Percentiles rank a stretch among this genome's conserved stretches.
phyloP scores from a whole-genome alignment of 2,329 filamentous ascomycete species.

The Bimuria novae-zelandiae region DNA sequence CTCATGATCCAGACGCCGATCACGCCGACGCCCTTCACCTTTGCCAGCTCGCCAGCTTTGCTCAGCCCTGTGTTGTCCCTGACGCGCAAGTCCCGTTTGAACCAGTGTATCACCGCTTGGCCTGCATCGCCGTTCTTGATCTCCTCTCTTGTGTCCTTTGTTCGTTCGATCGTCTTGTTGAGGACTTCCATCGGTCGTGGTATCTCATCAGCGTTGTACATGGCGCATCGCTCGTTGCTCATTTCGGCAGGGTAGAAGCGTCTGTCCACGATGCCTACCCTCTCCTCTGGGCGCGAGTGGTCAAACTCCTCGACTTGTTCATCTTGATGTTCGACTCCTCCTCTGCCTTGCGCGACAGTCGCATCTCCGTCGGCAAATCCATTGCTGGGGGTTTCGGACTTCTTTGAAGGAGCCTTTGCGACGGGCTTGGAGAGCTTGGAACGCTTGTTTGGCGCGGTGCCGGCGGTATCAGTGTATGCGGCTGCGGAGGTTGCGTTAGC shows the following conservation, averaged over 20 bases:
- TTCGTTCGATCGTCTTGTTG: conserved; percentile 64
- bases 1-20: conserved; percentile 79
- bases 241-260: conserved; percentile 87
- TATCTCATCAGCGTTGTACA: conserved; percentile 72
- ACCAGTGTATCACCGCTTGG: conserved; percentile 82
- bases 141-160: conserved; percentile 57
- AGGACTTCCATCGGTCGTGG: conserved; percentile 75
- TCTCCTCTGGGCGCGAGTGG: conserved; percentile 45
- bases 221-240: conserved; percentile 74
- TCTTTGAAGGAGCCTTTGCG: conserved; percentile 28
- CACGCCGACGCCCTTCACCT: conserved; percentile 69
- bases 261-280: conserved; percentile 49
- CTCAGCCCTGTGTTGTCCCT: conserved; percentile 74
- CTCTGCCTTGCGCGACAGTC: conserved; percentile 21
- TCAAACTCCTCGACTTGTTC: conserved; percentile 31
- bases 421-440: conserved; percentile 38
- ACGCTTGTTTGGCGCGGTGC: conserved; percentile 44
- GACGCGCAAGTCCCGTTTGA: conserved; percentile 78
- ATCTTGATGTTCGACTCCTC: conserved; percentile 18
- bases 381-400: conserved; percentile 8
- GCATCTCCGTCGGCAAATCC: conserved; percentile 1
- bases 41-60: conserved; percentile 69
- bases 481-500: conserved; percentile 33
- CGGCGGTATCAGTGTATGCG: conserved; percentile 41
- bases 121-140: conserved; percentile 52